Base-by-base conservation (phyloP, 345 rosid species). In the Salix suchowensis region DNA sequence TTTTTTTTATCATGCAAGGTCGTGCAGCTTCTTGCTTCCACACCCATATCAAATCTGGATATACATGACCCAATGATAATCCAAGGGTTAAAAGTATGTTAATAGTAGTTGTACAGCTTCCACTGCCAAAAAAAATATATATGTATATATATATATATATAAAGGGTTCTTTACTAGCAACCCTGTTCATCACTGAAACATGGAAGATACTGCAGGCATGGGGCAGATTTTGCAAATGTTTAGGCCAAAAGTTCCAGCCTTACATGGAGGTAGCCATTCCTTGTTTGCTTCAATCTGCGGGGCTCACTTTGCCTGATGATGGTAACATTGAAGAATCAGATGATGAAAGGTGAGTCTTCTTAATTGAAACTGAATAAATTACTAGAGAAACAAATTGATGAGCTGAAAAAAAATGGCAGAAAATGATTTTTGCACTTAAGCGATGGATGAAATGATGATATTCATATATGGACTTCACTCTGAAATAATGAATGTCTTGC, bases 221-320 rank as follows among this genome's bases (percentile, higher is more conserved):
- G 80, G 75, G 65, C 54, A 77, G 50, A 21, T 13, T 71, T 12
- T 77, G 75, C 39, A 65, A 64, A 52, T 77, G 75, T 30, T 64
- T 71, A 24, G 76, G 80, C 32, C 48, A 64, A 21, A 54, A 48
- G 6, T 77, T 77, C 71, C 48, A 23, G 8, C 75, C 75, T 60
- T 37, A 36, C 18, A 44, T 65, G 54, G 42, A 15, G 19, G 75
- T 77, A 64, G 76, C 44, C 52, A 64, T 71, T 64, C 75, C 80
- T 15, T 65, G 14, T 24, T 32, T 77, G 76, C 65, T 24, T 24
- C 26, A 24, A 24, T 24, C 26, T n/a, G 66, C 80, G 18, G 52
- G 19, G 30, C 80, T 65, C 10, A 65, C 50, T 42, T 10, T 65
- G 4, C 15, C n/a, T 61, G 28, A 77, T 12, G 50, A 50, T 61